Conservation (phyloP, 164 flowering plant genomes). For the Magnolia kwangsiensis region DNA sequence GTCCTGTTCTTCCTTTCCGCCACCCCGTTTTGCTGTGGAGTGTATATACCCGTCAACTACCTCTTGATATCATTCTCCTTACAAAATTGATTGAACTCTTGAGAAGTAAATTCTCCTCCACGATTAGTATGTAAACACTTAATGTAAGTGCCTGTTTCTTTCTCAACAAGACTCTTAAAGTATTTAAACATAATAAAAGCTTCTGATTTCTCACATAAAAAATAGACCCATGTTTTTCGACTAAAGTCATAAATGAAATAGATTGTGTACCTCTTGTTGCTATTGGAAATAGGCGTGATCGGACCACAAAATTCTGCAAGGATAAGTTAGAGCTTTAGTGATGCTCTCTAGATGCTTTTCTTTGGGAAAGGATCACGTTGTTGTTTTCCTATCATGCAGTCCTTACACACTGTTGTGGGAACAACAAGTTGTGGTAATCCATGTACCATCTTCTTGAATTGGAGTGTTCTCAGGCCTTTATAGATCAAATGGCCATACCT, state of each 20-base stretch:
- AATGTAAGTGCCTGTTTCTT: not conserved
- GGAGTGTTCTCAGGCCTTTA: not conserved
- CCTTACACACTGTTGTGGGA: not conserved
- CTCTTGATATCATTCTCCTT: conserved; percentile 1
- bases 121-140: not conserved
- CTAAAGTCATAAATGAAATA: not conserved
- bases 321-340: not conserved
- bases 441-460: not conserved
- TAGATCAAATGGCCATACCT: not conserved
- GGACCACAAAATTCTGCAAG: not conserved
- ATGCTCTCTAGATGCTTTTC: not conserved
- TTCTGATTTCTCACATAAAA: conserved; percentile 5
- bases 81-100: conserved; percentile 1
- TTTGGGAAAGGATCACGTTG: not conserved
- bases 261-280: not conserved
- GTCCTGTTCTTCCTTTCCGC: not conserved
- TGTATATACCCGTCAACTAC: conserved; percentile 1
- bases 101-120: not conserved
- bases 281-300: not conserved
- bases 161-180: not conserved
- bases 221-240: conserved; percentile 3
- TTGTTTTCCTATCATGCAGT: not conserved
- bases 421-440: not conserved
- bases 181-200: not conserved
- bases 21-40: not conserved